These are phyloP conservation scores for Penicillium vulpinum DNA, from an alignment of 2,329 filamentous ascomycete genomes.

Conservation along the genomic window DNA sequence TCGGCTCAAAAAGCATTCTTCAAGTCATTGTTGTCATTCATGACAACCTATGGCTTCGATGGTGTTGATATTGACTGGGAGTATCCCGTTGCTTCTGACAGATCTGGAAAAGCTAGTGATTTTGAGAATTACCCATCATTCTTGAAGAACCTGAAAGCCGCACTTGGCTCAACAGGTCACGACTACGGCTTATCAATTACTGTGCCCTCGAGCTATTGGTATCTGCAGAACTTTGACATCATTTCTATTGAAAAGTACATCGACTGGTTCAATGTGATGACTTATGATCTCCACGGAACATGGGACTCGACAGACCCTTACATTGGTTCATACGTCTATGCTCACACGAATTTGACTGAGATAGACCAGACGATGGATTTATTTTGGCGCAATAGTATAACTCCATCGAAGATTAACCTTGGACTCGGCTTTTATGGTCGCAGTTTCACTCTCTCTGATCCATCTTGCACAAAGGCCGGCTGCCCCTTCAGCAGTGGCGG, in stretches of 20 bases:
- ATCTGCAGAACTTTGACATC: slow-evolving; percentile 28
- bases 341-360: slow-evolving; percentile 33
- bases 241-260: slow-evolving; percentile 18
- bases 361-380: slow-evolving; percentile 31
- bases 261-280: slow-evolving; percentile 32
- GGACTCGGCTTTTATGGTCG: slow-evolving; percentile 32
- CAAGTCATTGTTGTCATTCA: too few relatives aligned
- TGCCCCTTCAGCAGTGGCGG: slow-evolving; percentile 21
- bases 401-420: slow-evolving; percentile 21
- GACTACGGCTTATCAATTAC: slow-evolving; percentile 14
- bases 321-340: slow-evolving; percentile 8
- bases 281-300: slow-evolving; percentile 29
- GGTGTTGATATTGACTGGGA: too few relatives aligned
- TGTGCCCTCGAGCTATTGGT: slow-evolving; percentile 18
- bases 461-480: slow-evolving; percentile 9
- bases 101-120: too few relatives aligned
- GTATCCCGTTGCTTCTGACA: too few relatives aligned
- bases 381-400: slow-evolving; percentile 28
- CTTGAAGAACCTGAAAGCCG: slow-evolving; percentile 9
- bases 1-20: too few relatives aligned
- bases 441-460: background rate
- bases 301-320: slow-evolving; percentile 25
- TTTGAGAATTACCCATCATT: background rate
- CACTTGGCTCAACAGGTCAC: slow-evolving; percentile 1
- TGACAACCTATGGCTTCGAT: too few relatives aligned